Base-by-base conservation (phyloP, 805 yeast genomes). In the Pichia paraexigua region DNA sequence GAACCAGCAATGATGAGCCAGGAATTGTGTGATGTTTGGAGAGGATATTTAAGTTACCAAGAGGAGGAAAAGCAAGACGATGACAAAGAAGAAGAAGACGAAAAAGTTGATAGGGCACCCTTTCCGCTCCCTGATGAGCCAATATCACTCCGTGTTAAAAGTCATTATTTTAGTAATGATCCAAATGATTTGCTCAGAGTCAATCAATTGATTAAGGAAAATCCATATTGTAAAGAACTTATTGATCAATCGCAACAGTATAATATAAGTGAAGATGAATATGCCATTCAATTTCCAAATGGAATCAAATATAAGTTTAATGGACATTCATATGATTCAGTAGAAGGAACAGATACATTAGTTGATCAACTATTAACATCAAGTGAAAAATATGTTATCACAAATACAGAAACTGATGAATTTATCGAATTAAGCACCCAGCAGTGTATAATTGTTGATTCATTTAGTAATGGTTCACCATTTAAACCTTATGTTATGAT, bases 371-470 rank as follows among this genome's bases (percentile, higher is more conserved):
- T 64, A 5, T 65, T 62, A 25, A 49, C 66, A 8, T 58, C 69
- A 5, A 46, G 60, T 5, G 49, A 57, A 6, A 60, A 57, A 11
- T 72, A 67, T 52, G 64, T 63, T 13, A 8, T 57, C 21, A 6
- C 41, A 63, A 22, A 53, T 51, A 12, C 48, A 54, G 18, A 46
- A 50, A 18, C 59, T 10, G 60, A 58, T 3, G 46, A 50, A 4
- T 40, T 46, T 18, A 51, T 46, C 10, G 51, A 52, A 2, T 61
- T 74, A 48, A 65, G 65, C 44, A 61, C 73, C 0, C 71, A 73
- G 24, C 76, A 75, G 45, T 73, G 77, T 56, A 72, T 74, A 13
- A 53, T 74, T 7, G 63, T 64, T 15, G 78, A 73, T 27, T 65
- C 68, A 40, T 21, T 18, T 24, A 56, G 62, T 13, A 46, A 48